Evolutionary conservation across 805 yeast species (phyloP).

Genomic region (Hanseniaspora lachancei): DNA sequence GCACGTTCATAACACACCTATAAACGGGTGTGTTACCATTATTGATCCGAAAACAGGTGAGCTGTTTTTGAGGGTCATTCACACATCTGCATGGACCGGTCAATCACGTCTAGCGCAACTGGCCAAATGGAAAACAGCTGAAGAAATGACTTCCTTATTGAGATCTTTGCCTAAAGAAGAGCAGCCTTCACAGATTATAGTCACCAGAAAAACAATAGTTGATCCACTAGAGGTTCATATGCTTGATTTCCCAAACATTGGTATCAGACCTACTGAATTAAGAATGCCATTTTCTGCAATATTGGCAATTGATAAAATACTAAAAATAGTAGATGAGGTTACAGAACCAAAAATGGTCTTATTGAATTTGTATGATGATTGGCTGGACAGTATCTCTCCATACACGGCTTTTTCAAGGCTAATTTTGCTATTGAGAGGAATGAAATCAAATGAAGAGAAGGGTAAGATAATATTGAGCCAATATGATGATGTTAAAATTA

Average conservation of each 20-base stretch:
- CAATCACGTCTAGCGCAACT: conserved; percentile 85
- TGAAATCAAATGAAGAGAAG: conserved; percentile 63
- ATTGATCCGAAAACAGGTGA: conserved; percentile 87
- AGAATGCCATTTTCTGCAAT: conserved; percentile 83
- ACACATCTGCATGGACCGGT: conserved; percentile 93
- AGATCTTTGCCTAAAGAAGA: conserved; percentile 84
- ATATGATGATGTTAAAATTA: conserved; percentile 53
- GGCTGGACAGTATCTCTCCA: conserved; percentile 72
- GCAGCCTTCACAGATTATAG: conserved; percentile 85
- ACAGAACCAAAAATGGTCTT: conserved; percentile 87
- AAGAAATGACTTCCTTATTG: conserved; percentile 84
- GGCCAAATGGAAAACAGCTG: conserved; percentile 97
- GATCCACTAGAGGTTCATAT: conserved; percentile 95
- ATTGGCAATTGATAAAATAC: conserved; percentile 63
- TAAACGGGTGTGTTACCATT: conserved; percentile 85
- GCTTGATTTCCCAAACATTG: conserved; percentile 88
- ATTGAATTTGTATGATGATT: conserved; percentile 85
- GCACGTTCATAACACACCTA: conserved; percentile 78
- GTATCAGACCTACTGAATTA: conserved; percentile 79
- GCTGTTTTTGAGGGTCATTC: conserved; percentile 74
- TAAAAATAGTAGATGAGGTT: conserved; percentile 69
- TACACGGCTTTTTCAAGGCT: conserved; percentile 90
- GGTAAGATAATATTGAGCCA: conserved; percentile 66
- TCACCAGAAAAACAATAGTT: conserved; percentile 75
- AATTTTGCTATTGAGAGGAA: conserved; percentile 66